A percentile compares a stretch with the other conserved stretches of the same genome.
phyloP scores from a whole-genome alignment of 257 asterid genomes.

The Ophiorrhiza pumila region DNA sequence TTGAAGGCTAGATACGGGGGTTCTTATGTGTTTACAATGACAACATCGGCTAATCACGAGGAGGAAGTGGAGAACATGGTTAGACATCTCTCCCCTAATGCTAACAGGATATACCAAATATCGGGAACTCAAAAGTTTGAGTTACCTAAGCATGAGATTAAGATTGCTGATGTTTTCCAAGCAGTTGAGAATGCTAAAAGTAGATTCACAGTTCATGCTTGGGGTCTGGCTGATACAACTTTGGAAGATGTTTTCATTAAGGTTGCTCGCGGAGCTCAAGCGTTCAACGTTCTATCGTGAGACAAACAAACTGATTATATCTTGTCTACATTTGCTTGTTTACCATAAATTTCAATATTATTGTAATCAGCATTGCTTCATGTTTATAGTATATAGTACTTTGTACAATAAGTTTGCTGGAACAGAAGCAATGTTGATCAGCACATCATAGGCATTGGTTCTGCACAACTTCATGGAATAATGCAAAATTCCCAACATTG shows the following conservation, averaged over 20 bases:
- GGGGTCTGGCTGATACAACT: slow-evolving; percentile 95
- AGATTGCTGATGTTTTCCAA: slow-evolving; percentile 76
- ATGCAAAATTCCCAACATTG: too few species aligned
- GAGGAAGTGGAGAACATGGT: slow-evolving; percentile 69
- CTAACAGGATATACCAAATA: slow-evolving; percentile 75
- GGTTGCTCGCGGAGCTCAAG: slow-evolving; percentile 83
- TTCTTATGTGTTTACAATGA: slow-evolving; percentile 85
- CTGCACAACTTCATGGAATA: too few species aligned
- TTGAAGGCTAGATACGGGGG: slow-evolving; percentile 95
- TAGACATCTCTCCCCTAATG: slow-evolving; percentile 52
- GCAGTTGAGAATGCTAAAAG: slow-evolving; percentile 86
- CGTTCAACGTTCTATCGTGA: slow-evolving; percentile 54
- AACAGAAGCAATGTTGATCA: too few species aligned
- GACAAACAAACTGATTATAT: neutral
- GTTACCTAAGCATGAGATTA: slow-evolving; percentile 76
- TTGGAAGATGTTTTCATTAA: slow-evolving; percentile 91
- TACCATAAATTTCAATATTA: neutral
- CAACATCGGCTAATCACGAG: slow-evolving; percentile 69
- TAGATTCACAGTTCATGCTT: slow-evolving; percentile 78
- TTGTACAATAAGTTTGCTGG: slow-evolving; percentile 3
- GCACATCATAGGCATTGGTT: too few species aligned
- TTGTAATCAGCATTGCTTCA: too few species aligned
- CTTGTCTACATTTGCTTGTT: neutral
- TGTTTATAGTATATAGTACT: neutral
- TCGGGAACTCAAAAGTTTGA: slow-evolving; percentile 94